A percentile compares a stretch with the other conserved stretches of the same genome.
These are phyloP conservation scores for Zizania latifolia DNA, from an alignment of 176 grass and related monocot genomes.

Conservation along the genomic window DNA sequence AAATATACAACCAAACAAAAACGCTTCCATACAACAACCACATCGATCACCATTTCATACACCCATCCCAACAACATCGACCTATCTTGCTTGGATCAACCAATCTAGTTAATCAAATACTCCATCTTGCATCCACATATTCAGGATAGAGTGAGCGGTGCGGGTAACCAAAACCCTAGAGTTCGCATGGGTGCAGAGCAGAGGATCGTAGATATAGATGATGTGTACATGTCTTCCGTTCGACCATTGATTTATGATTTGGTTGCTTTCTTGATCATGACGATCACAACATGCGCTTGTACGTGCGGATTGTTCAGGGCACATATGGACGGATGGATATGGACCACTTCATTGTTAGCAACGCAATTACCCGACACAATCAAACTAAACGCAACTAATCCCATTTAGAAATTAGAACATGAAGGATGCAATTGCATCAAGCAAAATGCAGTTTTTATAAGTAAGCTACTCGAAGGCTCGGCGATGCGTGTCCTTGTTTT, in stretches of 20 bases:
- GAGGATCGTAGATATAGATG: too few relatives aligned
- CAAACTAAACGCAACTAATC: background rate
- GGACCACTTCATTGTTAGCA: slow-evolving; percentile 31
- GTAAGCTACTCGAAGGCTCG: background rate
- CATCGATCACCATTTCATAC: too few relatives aligned
- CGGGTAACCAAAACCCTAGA: too few relatives aligned
- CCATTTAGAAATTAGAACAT: background rate
- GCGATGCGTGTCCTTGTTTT: background rate
- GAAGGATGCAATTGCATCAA: background rate
- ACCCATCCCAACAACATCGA: too few relatives aligned
- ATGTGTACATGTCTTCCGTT: background rate
- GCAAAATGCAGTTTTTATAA: background rate
- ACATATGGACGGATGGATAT: too few relatives aligned
- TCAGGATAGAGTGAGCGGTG: too few relatives aligned
- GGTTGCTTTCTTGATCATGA: background rate
- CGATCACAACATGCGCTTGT: background rate
- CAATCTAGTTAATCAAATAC: too few relatives aligned
- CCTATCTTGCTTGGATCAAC: too few relatives aligned
- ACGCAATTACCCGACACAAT: background rate
- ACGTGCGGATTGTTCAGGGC: background rate
- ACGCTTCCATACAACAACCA: too few relatives aligned
- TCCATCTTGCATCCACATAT: too few relatives aligned
- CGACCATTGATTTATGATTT: background rate
- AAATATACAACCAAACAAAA: too few relatives aligned
- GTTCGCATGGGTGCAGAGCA: background rate